Conservation (phyloP, 768 basidiomycete species). For the Brasilioporus rufonigricans region DNA sequence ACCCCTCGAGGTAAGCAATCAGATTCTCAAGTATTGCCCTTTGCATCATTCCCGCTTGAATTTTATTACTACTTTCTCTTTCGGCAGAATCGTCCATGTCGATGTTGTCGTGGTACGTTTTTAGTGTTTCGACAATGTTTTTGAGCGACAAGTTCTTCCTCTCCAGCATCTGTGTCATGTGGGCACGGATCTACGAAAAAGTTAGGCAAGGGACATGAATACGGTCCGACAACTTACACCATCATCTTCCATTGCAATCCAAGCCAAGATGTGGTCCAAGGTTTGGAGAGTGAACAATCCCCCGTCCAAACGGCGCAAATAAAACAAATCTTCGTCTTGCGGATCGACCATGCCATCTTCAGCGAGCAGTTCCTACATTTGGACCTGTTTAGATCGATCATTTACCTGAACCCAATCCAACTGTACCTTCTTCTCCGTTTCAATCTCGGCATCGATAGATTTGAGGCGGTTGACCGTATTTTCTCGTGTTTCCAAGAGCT, state of each 20-base stretch:
- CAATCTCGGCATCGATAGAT: conserved; percentile 64
- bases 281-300: conserved; percentile 89
- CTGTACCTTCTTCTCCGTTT: conserved; percentile 61
- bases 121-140: conserved; percentile 70
- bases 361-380: conserved; percentile 47
- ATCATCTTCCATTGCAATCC: conserved; percentile 98
- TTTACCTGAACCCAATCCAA: background rate
- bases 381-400: background rate
- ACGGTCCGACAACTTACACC: conserved; percentile 56
- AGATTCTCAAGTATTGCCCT: conserved; percentile 68
- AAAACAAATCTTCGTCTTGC: conserved; percentile 74
- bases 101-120: conserved; percentile 70
- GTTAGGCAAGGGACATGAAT: conserved; percentile 5
- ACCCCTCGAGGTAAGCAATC: conserved; percentile 55
- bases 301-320: conserved; percentile 82
- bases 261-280: conserved; percentile 90
- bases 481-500: conserved; percentile 85
- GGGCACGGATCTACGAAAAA: conserved; percentile 65
- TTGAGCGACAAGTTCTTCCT: conserved; percentile 69
- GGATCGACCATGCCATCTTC: conserved; percentile 55
- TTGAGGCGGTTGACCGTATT: conserved; percentile 59
- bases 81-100: conserved; percentile 45
- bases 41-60: conserved; percentile 47
- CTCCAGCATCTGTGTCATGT: conserved; percentile 71
- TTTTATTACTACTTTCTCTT: conserved; percentile 25